Evolutionary conservation across 2,329 filamentous ascomycete species (phyloP).

Genomic region (Aspergillus udagawae): DNA sequence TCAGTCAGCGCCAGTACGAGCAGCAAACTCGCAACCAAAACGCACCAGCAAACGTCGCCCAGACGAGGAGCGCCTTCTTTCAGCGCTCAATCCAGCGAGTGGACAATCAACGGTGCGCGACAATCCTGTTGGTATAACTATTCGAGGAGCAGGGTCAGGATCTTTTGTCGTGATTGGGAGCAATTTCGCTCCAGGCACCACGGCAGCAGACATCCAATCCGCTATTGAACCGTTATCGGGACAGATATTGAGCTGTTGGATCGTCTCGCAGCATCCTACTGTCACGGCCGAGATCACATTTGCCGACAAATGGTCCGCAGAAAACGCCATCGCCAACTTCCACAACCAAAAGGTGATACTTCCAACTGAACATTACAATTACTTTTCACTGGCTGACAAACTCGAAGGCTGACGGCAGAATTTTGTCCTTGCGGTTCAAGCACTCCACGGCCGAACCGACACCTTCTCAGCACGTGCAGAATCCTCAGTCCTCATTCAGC

Average conservation of each 20-base stretch:
- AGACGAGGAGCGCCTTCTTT: constrained; percentile 31
- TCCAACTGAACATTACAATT: neutral
- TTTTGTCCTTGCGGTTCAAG: constrained; percentile 56
- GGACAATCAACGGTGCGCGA: constrained; percentile 30
- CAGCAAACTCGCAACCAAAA: constrained; percentile 19
- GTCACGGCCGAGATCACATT: constrained; percentile 61
- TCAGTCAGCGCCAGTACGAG: constrained; percentile 14
- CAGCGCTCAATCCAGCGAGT: constrained; percentile 26
- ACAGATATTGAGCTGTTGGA: constrained; percentile 50
- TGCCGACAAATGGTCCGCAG: constrained; percentile 51
- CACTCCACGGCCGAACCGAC: constrained; percentile 10
- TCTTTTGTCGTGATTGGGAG: constrained; percentile 57
- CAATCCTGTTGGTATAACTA: constrained; percentile 45
- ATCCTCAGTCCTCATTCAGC: constrained; percentile 26
- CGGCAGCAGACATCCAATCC: constrained; percentile 61
- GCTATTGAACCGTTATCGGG: constrained; percentile 54
- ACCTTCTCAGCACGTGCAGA: constrained; percentile 12
- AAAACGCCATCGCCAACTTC: constrained; percentile 58
- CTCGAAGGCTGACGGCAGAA: constrained; percentile 55
- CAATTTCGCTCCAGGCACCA: constrained; percentile 65
- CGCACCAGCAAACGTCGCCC: constrained; percentile 30
- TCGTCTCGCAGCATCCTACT: constrained; percentile 50
- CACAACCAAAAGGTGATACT: constrained; percentile 56
- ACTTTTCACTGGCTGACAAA: constrained; percentile 15
- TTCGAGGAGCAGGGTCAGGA: constrained; percentile 51